Evolutionary conservation across 1,284 basidiomycete species (phyloP).

Genomic region (Cryptococcus neoformans): DNA sequence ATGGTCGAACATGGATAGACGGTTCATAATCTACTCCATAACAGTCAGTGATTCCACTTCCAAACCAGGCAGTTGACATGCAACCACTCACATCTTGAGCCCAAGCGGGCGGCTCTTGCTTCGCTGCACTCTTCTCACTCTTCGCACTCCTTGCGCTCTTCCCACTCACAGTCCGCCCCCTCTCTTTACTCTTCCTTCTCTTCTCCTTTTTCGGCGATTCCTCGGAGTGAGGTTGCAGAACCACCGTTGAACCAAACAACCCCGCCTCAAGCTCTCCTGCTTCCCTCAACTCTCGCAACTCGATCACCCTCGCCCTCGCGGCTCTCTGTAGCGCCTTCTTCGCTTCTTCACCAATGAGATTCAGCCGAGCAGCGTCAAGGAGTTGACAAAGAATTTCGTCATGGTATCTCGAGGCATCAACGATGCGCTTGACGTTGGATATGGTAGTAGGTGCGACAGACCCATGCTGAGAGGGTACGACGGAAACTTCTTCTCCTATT

Average conservation of each 20-base stretch:
- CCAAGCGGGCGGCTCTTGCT: slow-evolving; percentile 27
- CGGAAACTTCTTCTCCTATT: slow-evolving; percentile 1
- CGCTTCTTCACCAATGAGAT: slow-evolving; percentile 44
- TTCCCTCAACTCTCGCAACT: slow-evolving; percentile 35
- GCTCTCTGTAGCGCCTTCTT: slow-evolving; percentile 45
- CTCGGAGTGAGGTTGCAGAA: background rate
- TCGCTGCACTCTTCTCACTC: slow-evolving; percentile 2
- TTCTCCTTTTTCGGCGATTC: background rate
- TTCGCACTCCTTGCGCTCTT: slow-evolving; percentile 8
- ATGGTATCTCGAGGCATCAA: slow-evolving; percentile 41
- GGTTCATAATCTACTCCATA: slow-evolving; percentile 23
- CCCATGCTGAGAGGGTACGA: slow-evolving; percentile 1
- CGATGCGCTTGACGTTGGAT: slow-evolving; percentile 36
- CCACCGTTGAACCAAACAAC: background rate
- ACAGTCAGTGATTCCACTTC: slow-evolving; percentile 1
- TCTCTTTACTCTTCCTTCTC: slow-evolving; percentile 2
- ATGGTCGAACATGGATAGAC: slow-evolving; percentile 27
- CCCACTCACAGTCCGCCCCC: slow-evolving; percentile 1
- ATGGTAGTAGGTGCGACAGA: slow-evolving; percentile 34
- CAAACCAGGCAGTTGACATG: background rate
- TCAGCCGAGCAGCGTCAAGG: slow-evolving; percentile 41
- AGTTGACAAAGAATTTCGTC: slow-evolving; percentile 49
- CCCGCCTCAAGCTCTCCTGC: slow-evolving; percentile 15
- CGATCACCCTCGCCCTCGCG: slow-evolving; percentile 42
- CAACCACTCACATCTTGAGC: slow-evolving; percentile 29